These are phyloP conservation scores for Apiospora sp. DNA, from an alignment of 2,329 filamentous ascomycete genomes.

Conservation along the genomic window DNA sequence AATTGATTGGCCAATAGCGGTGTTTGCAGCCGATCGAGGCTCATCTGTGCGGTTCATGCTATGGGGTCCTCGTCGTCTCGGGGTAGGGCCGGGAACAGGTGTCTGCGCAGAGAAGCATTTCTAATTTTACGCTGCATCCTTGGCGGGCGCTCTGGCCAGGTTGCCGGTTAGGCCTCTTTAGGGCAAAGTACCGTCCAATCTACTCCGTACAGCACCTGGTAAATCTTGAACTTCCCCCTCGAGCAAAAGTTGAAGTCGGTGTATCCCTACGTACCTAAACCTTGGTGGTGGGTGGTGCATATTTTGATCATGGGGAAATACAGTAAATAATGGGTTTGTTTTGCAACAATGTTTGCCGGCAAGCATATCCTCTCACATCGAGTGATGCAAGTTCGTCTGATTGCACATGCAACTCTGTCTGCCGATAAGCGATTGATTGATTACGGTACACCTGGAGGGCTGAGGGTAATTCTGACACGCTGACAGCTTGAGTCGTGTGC, in stretches of 20 bases:
- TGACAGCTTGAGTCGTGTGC: slow-evolving; percentile 7
- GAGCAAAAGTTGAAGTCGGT: neutral
- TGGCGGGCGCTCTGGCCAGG: neutral
- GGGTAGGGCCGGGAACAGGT: neutral
- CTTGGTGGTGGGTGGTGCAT: too few relatives aligned
- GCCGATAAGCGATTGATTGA: too few relatives aligned
- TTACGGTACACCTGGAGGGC: neutral
- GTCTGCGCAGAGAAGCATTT: slow-evolving; percentile 7
- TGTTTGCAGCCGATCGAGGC: neutral
- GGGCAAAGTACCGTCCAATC: slow-evolving; percentile 2
- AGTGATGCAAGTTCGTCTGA: slow-evolving; percentile 1
- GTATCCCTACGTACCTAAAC: neutral
- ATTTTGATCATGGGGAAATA: neutral
- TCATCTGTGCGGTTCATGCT: slow-evolving; percentile 15
- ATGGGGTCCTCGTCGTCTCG: neutral
- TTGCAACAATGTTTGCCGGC: neutral
- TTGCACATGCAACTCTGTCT: neutral
- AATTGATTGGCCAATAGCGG: neutral
- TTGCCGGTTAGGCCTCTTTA: neutral
- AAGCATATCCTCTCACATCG: neutral
- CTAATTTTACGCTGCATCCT: slow-evolving; percentile 2
- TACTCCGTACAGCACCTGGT: neutral
- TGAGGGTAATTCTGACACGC: neutral
- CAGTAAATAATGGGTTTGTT: neutral
- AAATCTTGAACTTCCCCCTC: neutral